Evolutionary conservation across 352 stramenopile species (phyloP), one percentile per base, ranked within the genome.

Genomic region (Globisporangium takayamanum): DNA sequence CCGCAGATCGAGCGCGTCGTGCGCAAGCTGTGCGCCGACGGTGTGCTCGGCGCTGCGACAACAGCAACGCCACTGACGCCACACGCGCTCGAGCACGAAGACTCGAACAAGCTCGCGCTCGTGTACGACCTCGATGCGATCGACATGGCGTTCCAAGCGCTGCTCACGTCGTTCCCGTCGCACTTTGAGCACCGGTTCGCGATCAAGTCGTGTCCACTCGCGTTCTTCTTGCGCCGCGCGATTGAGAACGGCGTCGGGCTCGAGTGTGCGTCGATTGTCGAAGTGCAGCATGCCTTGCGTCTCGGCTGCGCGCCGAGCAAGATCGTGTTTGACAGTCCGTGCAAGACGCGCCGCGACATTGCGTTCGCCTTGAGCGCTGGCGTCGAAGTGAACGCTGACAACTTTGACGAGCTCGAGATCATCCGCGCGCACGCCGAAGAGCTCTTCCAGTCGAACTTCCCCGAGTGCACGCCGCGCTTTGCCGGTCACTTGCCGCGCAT

Each of bases 241-340:
- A 83, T 92, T 44, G 73, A 88, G 26, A 89, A 89, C 53, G 79
- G 87, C 47, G 73, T 91, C 22, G 85, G 85, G 0, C 65, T 89
- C 45, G 85, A 91, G 64, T 93, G 85, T 45, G 85, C 85, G n/a
- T 95, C 85, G 1, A 77, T 95, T 33, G 63, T 89, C 8, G 85
- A 95, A 62, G 85, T 93, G 14, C 74, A 89, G 59, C 85, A 95
- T 50, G 84, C 85, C 8, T 67, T 95, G 44, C 70, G 73, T 5
- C 69, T 92, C 37, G 80, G 81, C 2, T 95, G 84, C 30, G 51
- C 80, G 42, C 80, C 82, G 30, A 69, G 86, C 56, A 80, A 81
- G 25, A 83, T 97, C 41, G 88, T 98, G 8, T 98, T 95, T 62
- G 92, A 98, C 67, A 96, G 81, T 66, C 92, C 92, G 1, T 95